These are phyloP conservation scores for Protomyces macrosporus DNA, from an alignment of 1,139 yeast genomes.

Conservation along the genomic window DNA sequence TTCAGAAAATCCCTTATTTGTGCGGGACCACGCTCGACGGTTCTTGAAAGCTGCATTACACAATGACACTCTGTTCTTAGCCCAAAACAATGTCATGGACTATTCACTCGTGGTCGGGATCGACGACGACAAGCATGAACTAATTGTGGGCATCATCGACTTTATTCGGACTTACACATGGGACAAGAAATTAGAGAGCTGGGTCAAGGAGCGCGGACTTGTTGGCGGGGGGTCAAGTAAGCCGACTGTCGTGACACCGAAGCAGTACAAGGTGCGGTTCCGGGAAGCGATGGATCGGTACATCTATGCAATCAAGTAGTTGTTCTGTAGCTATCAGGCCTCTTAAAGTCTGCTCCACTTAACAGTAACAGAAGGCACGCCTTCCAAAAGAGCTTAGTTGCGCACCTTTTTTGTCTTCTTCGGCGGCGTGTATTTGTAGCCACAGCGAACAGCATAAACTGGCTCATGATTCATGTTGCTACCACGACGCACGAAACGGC, in stretches of 20 bases:
- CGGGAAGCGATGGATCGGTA: conserved; percentile 98
- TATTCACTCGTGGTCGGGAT: conserved; percentile 92
- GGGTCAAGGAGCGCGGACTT: conserved; percentile 93
- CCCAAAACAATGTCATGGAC: conserved; percentile 99
- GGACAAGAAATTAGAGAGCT: conserved; percentile 96
- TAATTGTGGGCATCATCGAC: conserved; percentile 83
- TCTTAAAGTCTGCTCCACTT: background rate
- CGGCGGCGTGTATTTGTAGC: no score
- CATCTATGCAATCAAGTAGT: conserved; percentile 70
- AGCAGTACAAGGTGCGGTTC: conserved; percentile 86
- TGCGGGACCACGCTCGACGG: conserved; percentile 84
- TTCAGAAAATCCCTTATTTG: conserved; percentile 91
- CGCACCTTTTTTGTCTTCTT: no score
- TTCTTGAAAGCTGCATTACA: conserved; percentile 79
- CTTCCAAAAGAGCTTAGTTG: no score
- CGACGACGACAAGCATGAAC: conserved; percentile 59
- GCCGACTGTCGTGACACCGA: conserved; percentile 95
- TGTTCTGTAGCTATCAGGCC: background rate
- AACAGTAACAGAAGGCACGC: background rate
- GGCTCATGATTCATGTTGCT: no score
- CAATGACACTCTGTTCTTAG: conserved; percentile 88
- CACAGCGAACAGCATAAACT: no score
- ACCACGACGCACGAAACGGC: background rate
- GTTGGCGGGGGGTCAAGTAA: conserved; percentile 84
- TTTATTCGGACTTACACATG: conserved; percentile 94